Percentiles rank a stretch among this genome's conserved stretches.
Evolutionary conservation across 345 rosid genomes (phyloP).

Genomic region (Salix koriyanagi): DNA sequence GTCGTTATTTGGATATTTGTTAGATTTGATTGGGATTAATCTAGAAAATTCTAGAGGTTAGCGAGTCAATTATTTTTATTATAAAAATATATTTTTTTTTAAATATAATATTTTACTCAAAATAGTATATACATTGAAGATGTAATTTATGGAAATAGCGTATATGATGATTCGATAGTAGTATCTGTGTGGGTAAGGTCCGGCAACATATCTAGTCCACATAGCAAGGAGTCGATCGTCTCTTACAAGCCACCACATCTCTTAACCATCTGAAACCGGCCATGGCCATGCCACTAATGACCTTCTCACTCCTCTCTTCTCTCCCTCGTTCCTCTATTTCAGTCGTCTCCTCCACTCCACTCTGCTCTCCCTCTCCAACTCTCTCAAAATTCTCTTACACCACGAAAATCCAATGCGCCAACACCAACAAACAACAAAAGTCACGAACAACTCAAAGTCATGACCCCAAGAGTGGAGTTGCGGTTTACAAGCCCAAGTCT

Average conservation of each 20-base stretch:
- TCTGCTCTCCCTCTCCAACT: background rate
- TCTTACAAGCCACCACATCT: no score
- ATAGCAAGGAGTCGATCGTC: background rate
- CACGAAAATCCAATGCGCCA: conserved; percentile 33
- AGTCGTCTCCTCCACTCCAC: background rate
- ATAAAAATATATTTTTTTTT: no score
- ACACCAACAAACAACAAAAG: conserved; percentile 10
- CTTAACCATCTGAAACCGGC: conserved; percentile 3
- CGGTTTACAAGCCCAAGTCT: conserved; percentile 84
- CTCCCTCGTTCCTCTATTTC: background rate
- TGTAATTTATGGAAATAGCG: no score
- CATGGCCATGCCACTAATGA: conserved; percentile 30
- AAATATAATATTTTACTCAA: no score
- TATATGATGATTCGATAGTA: no score
- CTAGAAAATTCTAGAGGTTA: no score
- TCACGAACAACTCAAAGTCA: conserved; percentile 10
- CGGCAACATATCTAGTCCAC: no score
- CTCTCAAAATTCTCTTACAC: background rate
- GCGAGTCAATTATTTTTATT: no score
- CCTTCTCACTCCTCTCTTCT: conserved; percentile 14
- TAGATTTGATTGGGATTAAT: no score
- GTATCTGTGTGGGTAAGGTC: no score
- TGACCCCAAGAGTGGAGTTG: conserved; percentile 57
- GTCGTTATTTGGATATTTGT: no score
- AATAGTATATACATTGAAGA: no score